Evolutionary conservation across 768 basidiomycete species (phyloP), one percentile per base, ranked within the genome.

Genomic region (Suillus subalutaceus): DNA sequence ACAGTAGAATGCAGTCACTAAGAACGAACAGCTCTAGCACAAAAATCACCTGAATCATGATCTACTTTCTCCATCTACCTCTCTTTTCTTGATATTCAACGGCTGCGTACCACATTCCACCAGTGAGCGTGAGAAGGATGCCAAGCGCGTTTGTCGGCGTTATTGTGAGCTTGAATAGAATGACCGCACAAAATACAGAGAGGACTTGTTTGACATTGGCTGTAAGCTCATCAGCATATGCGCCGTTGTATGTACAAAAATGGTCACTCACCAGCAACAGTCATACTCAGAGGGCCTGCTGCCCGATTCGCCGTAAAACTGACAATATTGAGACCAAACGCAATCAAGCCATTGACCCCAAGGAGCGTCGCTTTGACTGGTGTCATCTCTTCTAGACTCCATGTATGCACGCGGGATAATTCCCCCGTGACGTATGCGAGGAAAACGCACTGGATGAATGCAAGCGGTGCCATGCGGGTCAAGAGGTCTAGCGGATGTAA

Each of bases 291-390:
- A 15, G 95, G 90, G 2, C 96, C 95, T 0, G 94, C 90, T 74
- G 91, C 89, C 77, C 90, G 90, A 79, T 99, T 99, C n/a, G 97
- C 93, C 48, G 92, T 93, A 73, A 99, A 97, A 75, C 91, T 93
- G 65, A 97, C 93, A 3, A 98, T 88, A 71, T 99, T 99, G 62
- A 99, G 81, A 16, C 88, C 91, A 73, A 97, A 98, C 4, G 97
- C 97, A 72, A 99, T 88, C 16, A 82, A 74, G 0, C 96, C 97
- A 71, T 99, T 99, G 43, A 91, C 72, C 6, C 87, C 68, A 55
- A 99, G 77, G 7, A 89, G 86, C 2, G 83, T 66, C 2, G 85
- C 79, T 66, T 83, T 85, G 62, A 73, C 70, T 35, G 68, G 68
- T 12, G 74, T 76, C 75, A 80, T 68, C 43, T 84, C 82, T 40